phyloP scores from a whole-genome alignment of 2,329 filamentous ascomycete genomes.

The Aurifilum marmelostoma region DNA sequence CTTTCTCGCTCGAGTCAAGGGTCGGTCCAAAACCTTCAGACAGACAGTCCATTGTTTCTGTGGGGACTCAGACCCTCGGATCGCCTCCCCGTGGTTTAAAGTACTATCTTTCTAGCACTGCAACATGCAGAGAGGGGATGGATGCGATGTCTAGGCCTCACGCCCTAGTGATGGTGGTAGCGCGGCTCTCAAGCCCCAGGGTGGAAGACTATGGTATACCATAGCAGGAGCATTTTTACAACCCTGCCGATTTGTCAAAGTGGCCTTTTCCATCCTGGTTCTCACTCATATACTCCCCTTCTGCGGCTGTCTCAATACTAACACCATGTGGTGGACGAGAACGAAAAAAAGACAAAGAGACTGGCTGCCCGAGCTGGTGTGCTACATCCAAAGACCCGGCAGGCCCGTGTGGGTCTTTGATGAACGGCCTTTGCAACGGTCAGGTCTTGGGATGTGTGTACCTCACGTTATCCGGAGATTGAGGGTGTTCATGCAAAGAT shows the following conservation, averaged over 20 bases:
- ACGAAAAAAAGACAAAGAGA: not conserved
- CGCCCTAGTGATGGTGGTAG: not conserved
- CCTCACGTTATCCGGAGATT: not conserved
- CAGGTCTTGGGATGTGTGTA: not conserved
- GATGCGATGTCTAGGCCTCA: not conserved
- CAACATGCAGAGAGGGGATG: not conserved
- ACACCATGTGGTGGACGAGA: not conserved
- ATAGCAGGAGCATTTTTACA: too few species aligned
- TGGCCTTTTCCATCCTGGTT: not conserved
- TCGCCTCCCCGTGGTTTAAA: not conserved
- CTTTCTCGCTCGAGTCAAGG: not conserved
- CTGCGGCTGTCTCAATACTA: not conserved
- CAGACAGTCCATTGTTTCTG: not conserved
- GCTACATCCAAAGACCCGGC: not conserved
- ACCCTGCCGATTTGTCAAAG: not conserved
- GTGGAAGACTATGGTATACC: not conserved
- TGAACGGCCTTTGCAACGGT: not conserved
- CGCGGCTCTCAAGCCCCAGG: slow-evolving; percentile 3
- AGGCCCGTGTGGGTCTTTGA: not conserved
- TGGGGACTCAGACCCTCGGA: not conserved
- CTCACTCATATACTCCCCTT: not conserved
- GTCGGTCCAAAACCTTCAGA: not conserved
- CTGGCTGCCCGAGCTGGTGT: too few species aligned
- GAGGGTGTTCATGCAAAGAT: slow-evolving; percentile 5
- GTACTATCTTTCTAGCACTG: not conserved